A percentile compares a stretch with the other conserved stretches of the same genome.
These are phyloP conservation scores for Arthrocladium fulminans DNA, from an alignment of 2,329 filamentous ascomycete species.

Conservation along the genomic window DNA sequence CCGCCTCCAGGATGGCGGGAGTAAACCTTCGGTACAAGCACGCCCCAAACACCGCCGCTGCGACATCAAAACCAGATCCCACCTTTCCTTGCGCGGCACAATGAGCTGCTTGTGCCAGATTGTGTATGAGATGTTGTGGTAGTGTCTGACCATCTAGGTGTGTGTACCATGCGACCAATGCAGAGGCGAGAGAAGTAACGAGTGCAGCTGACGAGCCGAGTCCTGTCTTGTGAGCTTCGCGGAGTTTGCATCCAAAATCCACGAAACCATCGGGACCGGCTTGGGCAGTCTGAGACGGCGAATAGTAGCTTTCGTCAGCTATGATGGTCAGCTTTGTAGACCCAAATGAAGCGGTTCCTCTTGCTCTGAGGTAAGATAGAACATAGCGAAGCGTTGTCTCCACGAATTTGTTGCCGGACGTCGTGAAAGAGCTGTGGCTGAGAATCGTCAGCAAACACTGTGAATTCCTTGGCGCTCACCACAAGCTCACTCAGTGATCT, in stretches of 20 bases:
- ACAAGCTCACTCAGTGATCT: conserved; percentile 60
- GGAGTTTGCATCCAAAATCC: conserved; percentile 66
- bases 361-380: conserved; percentile 63
- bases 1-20: conserved; percentile 57
- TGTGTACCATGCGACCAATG: conserved; percentile 55
- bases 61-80: conserved; percentile 91
- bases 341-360: conserved; percentile 48
- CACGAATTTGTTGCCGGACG: conserved; percentile 67
- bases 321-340: conserved; percentile 74
- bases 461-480: conserved; percentile 10
- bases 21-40: conserved; percentile 91
- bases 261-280: conserved; percentile 46
- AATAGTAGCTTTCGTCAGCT: conserved; percentile 96
- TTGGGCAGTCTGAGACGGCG: conserved; percentile 45
- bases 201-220: conserved; percentile 90
- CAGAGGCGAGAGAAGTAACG: conserved; percentile 75
- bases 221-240: conserved; percentile 84
- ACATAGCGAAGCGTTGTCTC: conserved; percentile 84
- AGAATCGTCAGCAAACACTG: not conserved
- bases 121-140: conserved; percentile 54
- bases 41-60: conserved; percentile 82
- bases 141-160: not conserved
- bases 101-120: conserved; percentile 86
- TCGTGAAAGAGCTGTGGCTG: conserved; percentile 10
- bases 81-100: conserved; percentile 96